Evolutionary conservation across 805 yeast genomes (phyloP).

Genomic region (Ascoidea rubescens): DNA sequence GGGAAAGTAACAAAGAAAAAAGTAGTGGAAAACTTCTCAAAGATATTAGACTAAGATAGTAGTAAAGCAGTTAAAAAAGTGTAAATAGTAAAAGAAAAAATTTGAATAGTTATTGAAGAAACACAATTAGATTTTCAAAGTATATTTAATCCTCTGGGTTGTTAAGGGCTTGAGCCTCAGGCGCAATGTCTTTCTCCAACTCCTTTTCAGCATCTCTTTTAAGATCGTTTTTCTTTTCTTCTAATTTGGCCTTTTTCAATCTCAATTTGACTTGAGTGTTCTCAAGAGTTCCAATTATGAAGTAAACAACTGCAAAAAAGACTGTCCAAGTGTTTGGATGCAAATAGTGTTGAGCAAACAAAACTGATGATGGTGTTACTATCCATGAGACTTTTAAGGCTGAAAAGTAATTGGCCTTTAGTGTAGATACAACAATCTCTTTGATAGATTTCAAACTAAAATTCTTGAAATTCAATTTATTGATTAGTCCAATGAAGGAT

Average conservation of each 20-base stretch:
- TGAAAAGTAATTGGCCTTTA: constrained; percentile 28
- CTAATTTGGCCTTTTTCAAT: constrained; percentile 10
- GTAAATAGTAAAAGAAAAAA: too few relatives aligned
- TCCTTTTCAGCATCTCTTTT: too few relatives aligned
- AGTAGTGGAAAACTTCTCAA: too few relatives aligned
- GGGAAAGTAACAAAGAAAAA: too few relatives aligned
- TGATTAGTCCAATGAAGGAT: constrained; percentile 37
- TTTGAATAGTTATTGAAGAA: too few relatives aligned
- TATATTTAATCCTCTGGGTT: too few relatives aligned
- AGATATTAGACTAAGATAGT: too few relatives aligned
- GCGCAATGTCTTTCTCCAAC: too few relatives aligned
- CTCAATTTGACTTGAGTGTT: constrained; percentile 37
- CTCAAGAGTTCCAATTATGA: constrained; percentile 47
- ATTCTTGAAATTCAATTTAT: constrained; percentile 11
- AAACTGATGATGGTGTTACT: constrained; percentile 36
- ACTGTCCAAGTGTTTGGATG: constrained; percentile 52
- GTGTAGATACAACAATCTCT: constrained; percentile 16
- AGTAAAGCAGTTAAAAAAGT: too few relatives aligned
- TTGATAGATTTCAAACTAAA: neutral
- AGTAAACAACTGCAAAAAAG: constrained; percentile 43
- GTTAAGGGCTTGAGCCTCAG: too few relatives aligned
- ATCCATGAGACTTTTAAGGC: constrained; percentile 39
- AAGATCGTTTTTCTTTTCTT: too few relatives aligned
- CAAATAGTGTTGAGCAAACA: constrained; percentile 42
- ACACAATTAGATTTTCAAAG: too few relatives aligned